Evolutionary conservation across 768 basidiomycete species (phyloP).

Genomic region (Rhodotorula babjevae): DNA sequence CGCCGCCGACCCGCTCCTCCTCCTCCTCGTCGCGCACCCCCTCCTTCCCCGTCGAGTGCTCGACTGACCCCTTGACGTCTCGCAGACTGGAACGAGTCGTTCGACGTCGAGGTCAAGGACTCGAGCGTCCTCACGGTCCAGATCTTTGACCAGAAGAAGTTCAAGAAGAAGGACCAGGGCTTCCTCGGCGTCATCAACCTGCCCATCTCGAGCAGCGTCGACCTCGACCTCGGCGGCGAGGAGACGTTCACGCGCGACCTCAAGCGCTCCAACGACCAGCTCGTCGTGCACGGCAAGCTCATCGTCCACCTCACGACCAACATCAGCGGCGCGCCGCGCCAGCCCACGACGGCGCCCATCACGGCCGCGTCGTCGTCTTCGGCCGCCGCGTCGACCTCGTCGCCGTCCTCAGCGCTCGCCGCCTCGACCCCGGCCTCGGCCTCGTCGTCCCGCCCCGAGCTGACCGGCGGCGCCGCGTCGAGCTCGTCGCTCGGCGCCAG

Average conservation of each 20-base stretch:
- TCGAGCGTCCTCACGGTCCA: slow-evolving; percentile 97
- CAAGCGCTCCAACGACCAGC: slow-evolving; percentile 98
- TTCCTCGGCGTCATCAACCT: slow-evolving; percentile 97
- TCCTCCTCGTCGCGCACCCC: neutral
- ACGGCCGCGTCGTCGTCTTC: slow-evolving; percentile 8
- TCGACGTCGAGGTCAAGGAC: slow-evolving; percentile 94
- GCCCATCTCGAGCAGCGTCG: slow-evolving; percentile 79
- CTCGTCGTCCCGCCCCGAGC: neutral
- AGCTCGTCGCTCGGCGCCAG: neutral
- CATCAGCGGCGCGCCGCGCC: slow-evolving; percentile 57
- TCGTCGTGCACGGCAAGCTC: slow-evolving; percentile 94
- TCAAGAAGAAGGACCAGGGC: slow-evolving; percentile 95
- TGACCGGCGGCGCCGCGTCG: neutral
- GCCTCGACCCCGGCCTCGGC: neutral
- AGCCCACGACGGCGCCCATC: slow-evolving; percentile 10
- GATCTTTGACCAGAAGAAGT: slow-evolving; percentile 98
- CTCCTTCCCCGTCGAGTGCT: neutral
- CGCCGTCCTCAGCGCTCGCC: neutral
- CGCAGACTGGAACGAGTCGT: slow-evolving; percentile 96
- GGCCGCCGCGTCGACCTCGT: neutral
- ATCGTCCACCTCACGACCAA: slow-evolving; percentile 95
- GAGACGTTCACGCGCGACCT: slow-evolving; percentile 91
- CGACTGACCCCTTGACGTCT: too few relatives aligned
- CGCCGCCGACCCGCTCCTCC: too few relatives aligned
- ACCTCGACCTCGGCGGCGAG: slow-evolving; percentile 86